A percentile compares a stretch with the other conserved stretches of the same genome.
These are phyloP conservation scores for Kwoniella dejecticola DNA, from an alignment of 768 basidiomycete species.

Conservation along the genomic window DNA sequence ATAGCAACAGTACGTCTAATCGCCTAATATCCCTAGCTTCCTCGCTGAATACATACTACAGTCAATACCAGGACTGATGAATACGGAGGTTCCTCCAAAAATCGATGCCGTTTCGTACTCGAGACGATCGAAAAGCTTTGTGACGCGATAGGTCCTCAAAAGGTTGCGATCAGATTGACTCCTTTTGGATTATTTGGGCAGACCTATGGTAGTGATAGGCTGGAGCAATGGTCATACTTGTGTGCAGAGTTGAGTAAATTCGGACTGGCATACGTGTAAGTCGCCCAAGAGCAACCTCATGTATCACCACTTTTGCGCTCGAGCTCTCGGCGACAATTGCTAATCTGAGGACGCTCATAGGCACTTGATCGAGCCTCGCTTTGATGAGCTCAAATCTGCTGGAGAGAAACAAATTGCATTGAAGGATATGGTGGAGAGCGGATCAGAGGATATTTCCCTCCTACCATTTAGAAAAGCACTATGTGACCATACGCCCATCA, in stretches of 20 bases:
- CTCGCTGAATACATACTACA: too few relatives aligned
- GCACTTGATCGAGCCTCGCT: conserved; percentile 48
- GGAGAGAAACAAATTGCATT: conserved; percentile 33
- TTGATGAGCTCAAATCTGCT: conserved; percentile 44
- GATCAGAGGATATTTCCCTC: conserved; percentile 22
- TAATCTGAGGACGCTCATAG: too few relatives aligned
- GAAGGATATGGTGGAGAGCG: conserved; percentile 13
- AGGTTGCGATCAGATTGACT: conserved; percentile 27
- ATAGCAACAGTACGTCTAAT: conserved; percentile 28
- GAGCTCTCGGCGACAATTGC: too few relatives aligned
- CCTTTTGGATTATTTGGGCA: conserved; percentile 38
- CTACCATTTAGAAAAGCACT: conserved; percentile 38
- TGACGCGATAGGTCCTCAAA: conserved; percentile 30
- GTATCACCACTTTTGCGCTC: not conserved
- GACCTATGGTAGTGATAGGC: conserved; percentile 30
- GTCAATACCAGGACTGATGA: conserved; percentile 57
- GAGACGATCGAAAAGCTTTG: conserved; percentile 52
- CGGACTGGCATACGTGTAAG: conserved; percentile 46
- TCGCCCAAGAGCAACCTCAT: not conserved
- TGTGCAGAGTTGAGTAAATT: conserved; percentile 32
- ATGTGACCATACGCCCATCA: conserved; percentile 31
- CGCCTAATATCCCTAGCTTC: too few relatives aligned
- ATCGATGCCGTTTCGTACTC: conserved; percentile 54
- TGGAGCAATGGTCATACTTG: conserved; percentile 47
- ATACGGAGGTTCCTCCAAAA: conserved; percentile 56